Conservation (phyloP, 768 basidiomycete genomes). For the Tubosaeta sp. region DNA sequence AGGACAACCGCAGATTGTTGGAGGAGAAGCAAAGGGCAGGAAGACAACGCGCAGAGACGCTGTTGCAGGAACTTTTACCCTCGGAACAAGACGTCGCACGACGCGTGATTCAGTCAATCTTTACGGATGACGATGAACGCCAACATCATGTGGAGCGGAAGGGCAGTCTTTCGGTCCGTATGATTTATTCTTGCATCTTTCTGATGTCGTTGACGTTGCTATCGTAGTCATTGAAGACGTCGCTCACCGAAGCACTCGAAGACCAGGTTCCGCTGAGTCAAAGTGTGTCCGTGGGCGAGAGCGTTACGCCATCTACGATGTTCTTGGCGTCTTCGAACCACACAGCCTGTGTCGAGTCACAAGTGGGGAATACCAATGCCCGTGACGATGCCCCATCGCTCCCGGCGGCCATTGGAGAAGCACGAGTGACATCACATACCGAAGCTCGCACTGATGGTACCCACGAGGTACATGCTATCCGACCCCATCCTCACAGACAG, state of each 20-base stretch:
- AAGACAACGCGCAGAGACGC: slow-evolving; percentile 45
- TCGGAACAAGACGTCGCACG: slow-evolving; percentile 66
- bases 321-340: background rate
- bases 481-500: slow-evolving; percentile 16
- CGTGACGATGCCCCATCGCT: background rate
- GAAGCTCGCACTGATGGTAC: slow-evolving; percentile 2
- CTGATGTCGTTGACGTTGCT: background rate
- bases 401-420: slow-evolving; percentile 1
- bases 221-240: slow-evolving; percentile 42
- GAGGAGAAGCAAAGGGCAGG: slow-evolving; percentile 58
- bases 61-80: slow-evolving; percentile 53
- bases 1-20: slow-evolving; percentile 49
- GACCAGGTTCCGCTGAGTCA: slow-evolving; percentile 44
- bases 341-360: background rate
- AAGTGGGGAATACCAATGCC: background rate
- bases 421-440: slow-evolving; percentile 3
- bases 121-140: slow-evolving; percentile 43
- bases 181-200: background rate
- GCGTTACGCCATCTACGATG: slow-evolving; percentile 10
- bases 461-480: slow-evolving; percentile 6
- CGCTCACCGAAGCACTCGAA: slow-evolving; percentile 42
- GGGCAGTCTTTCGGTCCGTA: slow-evolving; percentile 55
- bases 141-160: slow-evolving; percentile 49
- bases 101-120: slow-evolving; percentile 64
- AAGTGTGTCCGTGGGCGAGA: slow-evolving; percentile 21